Percentiles rank a stretch among this genome's conserved stretches.
These are phyloP conservation scores for Phlyctochytrium arcticum DNA, from an alignment of 192 early-diverging fungal species.

Conservation along the genomic window DNA sequence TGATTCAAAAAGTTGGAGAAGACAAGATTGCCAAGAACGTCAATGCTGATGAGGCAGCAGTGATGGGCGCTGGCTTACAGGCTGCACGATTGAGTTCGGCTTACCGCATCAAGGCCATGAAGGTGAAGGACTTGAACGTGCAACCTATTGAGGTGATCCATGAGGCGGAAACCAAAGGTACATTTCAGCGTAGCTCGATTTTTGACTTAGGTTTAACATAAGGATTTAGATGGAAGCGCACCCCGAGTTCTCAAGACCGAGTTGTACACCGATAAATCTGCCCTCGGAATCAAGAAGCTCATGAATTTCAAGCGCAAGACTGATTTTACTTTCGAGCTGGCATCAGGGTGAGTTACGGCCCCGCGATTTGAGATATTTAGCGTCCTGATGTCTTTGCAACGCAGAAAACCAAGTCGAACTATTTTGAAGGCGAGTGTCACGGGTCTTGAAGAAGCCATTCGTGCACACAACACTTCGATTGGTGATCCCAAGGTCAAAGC, in stretches of 20 bases:
- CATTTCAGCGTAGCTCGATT: constrained; percentile 8
- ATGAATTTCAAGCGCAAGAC: constrained; percentile 76
- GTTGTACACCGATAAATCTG: constrained; percentile 63
- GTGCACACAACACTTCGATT: too few relatives aligned
- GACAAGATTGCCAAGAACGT: constrained; percentile 90
- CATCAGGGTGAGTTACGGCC: constrained; percentile 41
- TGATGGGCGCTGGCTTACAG: constrained; percentile 82
- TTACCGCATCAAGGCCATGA: constrained; percentile 84
- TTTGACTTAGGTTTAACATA: constrained; percentile 26
- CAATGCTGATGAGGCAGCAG: constrained; percentile 95
- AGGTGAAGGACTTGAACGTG: constrained; percentile 76
- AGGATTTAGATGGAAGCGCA: constrained; percentile 12
- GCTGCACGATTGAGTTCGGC: constrained; percentile 80
- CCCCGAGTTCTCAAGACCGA: constrained; percentile 41
- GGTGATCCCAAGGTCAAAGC: constrained; percentile 79
- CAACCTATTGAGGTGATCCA: constrained; percentile 66
- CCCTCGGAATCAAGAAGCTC: constrained; percentile 76
- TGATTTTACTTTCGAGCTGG: constrained; percentile 74
- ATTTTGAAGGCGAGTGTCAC: constrained; percentile 62
- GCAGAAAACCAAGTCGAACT: constrained; percentile 21
- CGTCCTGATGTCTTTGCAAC: too few relatives aligned
- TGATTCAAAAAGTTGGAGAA: constrained; percentile 69
- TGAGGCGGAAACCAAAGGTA: constrained; percentile 37
- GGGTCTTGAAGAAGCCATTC: constrained; percentile 67
- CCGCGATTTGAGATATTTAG: too few relatives aligned